Conservation (phyloP, 1,139 yeast species). For the Geotrichum bryndzae region DNA sequence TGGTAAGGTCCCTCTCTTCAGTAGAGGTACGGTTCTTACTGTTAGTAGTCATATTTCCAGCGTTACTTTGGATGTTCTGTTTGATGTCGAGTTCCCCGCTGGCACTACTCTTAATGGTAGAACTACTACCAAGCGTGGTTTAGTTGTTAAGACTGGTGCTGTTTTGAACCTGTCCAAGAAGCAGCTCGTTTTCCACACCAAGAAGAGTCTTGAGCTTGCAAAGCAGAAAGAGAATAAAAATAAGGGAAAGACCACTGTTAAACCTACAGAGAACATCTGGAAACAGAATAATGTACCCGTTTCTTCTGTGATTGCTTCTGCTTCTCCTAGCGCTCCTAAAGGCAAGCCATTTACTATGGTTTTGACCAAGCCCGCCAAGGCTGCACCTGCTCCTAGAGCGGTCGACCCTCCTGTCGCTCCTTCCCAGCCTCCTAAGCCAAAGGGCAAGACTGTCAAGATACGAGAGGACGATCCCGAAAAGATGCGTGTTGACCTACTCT, state of each 20-base stretch:
- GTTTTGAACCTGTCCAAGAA: slow-evolving; percentile 69
- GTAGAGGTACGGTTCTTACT: slow-evolving; percentile 88
- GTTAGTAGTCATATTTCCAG: slow-evolving; percentile 57
- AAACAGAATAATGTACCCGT: not conserved
- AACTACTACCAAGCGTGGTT: slow-evolving; percentile 70
- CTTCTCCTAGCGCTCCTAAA: not conserved
- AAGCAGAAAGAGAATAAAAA: not conserved
- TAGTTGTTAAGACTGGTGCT: slow-evolving; percentile 74
- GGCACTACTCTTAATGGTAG: slow-evolving; percentile 80
- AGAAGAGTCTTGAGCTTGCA: slow-evolving; percentile 15
- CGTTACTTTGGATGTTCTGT: slow-evolving; percentile 61
- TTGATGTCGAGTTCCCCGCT: slow-evolving; percentile 76
- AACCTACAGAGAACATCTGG: slow-evolving; percentile 3
- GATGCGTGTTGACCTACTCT: slow-evolving; percentile 38
- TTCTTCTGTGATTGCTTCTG: not conserved
- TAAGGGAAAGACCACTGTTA: not conserved
- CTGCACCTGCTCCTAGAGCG: slow-evolving; percentile 1
- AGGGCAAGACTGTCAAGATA: slow-evolving; percentile 2
- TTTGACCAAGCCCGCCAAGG: slow-evolving; percentile 1
- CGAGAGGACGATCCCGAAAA: slow-evolving; percentile 19
- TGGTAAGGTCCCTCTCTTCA: slow-evolving; percentile 83
- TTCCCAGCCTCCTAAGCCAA: slow-evolving; percentile 7
- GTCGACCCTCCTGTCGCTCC: slow-evolving; percentile 6
- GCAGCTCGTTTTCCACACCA: slow-evolving; percentile 62
- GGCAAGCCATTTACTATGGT: not conserved